Percentiles rank a stretch among this genome's conserved stretches.
These are phyloP conservation scores for Lactarius trivialis DNA, from an alignment of 768 basidiomycete genomes.

Conservation along the genomic window DNA sequence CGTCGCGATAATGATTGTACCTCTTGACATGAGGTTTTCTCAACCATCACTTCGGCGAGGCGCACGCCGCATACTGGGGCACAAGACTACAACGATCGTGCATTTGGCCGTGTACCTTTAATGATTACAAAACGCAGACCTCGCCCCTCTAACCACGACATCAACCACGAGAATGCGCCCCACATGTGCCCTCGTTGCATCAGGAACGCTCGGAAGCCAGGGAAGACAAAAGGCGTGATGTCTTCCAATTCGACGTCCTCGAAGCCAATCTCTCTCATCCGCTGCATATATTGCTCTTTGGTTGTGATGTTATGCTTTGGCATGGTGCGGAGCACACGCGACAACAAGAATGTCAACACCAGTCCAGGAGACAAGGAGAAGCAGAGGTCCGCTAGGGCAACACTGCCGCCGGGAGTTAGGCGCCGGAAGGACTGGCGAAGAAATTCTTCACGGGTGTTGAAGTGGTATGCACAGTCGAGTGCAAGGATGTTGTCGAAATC, in stretches of 20 bases:
- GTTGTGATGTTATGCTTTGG: conserved; percentile 46
- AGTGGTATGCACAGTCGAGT: conserved; percentile 68
- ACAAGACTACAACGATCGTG: neutral
- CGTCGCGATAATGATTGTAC: no score
- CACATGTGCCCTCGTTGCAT: conserved; percentile 38
- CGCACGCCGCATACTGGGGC: neutral
- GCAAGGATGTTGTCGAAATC: conserved; percentile 49
- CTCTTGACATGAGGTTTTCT: no score
- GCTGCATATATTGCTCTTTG: conserved; percentile 36
- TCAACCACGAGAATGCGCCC: conserved; percentile 36
- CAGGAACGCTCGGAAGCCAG: conserved; percentile 48
- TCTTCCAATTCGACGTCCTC: conserved; percentile 49
- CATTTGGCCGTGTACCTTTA: conserved; percentile 18
- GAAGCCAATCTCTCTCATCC: conserved; percentile 47
- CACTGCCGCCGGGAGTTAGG: conserved; percentile 43
- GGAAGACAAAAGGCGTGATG: conserved; percentile 51
- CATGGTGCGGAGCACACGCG: conserved; percentile 32
- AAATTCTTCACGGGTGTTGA: conserved; percentile 45
- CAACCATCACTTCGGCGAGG: neutral
- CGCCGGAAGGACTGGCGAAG: conserved; percentile 43
- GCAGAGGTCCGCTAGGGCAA: conserved; percentile 59
- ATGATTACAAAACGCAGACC: conserved; percentile 49
- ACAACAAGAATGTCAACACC: conserved; percentile 30
- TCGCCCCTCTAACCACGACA: conserved; percentile 33
- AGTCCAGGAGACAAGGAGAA: conserved; percentile 30